phyloP scores from a whole-genome alignment of 768 basidiomycete species.

The Boletellus ananas region DNA sequence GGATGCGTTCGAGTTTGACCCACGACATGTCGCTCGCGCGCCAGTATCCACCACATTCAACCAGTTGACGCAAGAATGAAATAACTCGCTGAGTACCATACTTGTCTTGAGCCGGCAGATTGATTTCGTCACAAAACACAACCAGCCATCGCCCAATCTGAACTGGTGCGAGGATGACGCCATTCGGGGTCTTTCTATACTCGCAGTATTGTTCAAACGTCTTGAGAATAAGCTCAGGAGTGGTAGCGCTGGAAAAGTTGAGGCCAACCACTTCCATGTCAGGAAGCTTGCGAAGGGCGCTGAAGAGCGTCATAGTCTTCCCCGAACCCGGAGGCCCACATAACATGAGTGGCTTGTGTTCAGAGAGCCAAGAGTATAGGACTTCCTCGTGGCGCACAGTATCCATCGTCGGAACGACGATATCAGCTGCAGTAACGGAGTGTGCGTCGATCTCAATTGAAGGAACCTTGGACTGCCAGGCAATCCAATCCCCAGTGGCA shows the following conservation, averaged over 20 bases:
- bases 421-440: slow-evolving; percentile 90
- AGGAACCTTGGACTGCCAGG: slow-evolving; percentile 92
- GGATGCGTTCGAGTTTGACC: slow-evolving; percentile 98
- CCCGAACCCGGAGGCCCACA: slow-evolving; percentile 99
- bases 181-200: slow-evolving; percentile 96
- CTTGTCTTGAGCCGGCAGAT: slow-evolving; percentile 93
- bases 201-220: slow-evolving; percentile 99
- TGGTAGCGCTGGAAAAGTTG: slow-evolving; percentile 98
- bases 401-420: slow-evolving; percentile 97
- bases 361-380: slow-evolving; percentile 96
- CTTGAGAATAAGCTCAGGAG: slow-evolving; percentile 96
- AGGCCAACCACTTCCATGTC: slow-evolving; percentile 99
- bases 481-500: slow-evolving; percentile 77
- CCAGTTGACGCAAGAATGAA: slow-evolving; percentile 95
- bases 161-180: slow-evolving; percentile 89
- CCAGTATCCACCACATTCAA: slow-evolving; percentile 95
- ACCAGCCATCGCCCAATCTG: slow-evolving; percentile 98
- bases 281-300: slow-evolving; percentile 92
- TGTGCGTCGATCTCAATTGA: slow-evolving; percentile 97
- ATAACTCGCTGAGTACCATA: slow-evolving; percentile 99
- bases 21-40: slow-evolving; percentile 91
- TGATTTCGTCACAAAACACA: slow-evolving; percentile 99
- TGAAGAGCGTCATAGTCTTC: slow-evolving; percentile 99
- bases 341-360: slow-evolving; percentile 96
- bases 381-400: slow-evolving; percentile 99